phyloP scores from a whole-genome alignment of 2,329 filamentous ascomycete species.

The Monilinia aucupariae region DNA sequence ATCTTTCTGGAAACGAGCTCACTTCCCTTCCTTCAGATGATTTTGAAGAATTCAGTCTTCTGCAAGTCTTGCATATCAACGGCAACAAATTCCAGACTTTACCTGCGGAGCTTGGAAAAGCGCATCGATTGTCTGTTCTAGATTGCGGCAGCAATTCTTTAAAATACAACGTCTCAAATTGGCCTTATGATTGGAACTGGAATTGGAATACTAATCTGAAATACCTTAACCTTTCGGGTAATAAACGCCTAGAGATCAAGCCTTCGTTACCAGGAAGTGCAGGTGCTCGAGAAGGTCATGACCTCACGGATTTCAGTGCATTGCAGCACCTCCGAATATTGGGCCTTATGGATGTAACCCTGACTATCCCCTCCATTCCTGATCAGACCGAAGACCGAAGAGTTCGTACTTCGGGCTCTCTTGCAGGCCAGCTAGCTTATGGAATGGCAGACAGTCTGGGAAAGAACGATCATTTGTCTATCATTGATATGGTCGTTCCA shows the following conservation, averaged over 20 bases:
- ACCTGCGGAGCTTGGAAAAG: slow-evolving; percentile 89
- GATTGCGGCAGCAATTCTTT: slow-evolving; percentile 93
- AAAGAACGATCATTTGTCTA: slow-evolving; percentile 89
- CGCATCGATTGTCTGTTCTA: slow-evolving; percentile 83
- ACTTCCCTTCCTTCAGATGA: slow-evolving; percentile 90
- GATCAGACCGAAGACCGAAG: slow-evolving; percentile 93
- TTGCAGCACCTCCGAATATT: slow-evolving; percentile 79
- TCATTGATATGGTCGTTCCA: slow-evolving; percentile 90
- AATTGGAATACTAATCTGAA: slow-evolving; percentile 94
- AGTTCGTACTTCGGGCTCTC: slow-evolving; percentile 92
- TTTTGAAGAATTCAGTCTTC: slow-evolving; percentile 77
- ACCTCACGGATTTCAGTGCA: slow-evolving; percentile 84
- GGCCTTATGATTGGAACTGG: slow-evolving; percentile 99
- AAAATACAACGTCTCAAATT: slow-evolving; percentile 99
- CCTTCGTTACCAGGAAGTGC: slow-evolving; percentile 64
- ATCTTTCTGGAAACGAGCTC: slow-evolving; percentile 90
- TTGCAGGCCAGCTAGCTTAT: slow-evolving; percentile 85
- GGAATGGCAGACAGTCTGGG: slow-evolving; percentile 97
- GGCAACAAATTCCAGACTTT: slow-evolving; percentile 96
- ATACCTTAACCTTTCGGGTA: slow-evolving; percentile 93
- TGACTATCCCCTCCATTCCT: slow-evolving; percentile 87
- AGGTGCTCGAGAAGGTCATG: slow-evolving; percentile 61
- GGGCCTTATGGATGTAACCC: slow-evolving; percentile 94
- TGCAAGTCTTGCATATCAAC: slow-evolving; percentile 92
- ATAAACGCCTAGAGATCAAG: slow-evolving; percentile 91